phyloP scores from a whole-genome alignment of 441 rosid species.

The Erodium texanum region DNA sequence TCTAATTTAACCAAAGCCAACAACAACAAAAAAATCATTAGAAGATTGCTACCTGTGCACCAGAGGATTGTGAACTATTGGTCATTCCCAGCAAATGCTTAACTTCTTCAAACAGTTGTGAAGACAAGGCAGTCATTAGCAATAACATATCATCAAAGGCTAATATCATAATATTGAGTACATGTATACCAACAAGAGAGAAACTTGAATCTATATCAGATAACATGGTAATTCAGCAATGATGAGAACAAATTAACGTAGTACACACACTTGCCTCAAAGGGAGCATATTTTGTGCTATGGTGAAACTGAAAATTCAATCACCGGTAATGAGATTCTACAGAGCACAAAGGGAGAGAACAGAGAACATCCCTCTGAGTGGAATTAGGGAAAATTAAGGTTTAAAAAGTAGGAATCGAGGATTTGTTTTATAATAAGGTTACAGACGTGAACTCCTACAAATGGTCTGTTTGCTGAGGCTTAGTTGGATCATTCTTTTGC shows the following conservation, averaged over 20 bases:
- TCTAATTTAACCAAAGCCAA: constrained; percentile 9
- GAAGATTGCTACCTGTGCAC: constrained; percentile 42
- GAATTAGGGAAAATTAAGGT: not conserved
- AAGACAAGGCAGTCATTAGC: constrained; percentile 1
- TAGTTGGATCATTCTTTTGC: not conserved
- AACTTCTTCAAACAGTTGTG: constrained; percentile 24
- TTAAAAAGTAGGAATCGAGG: not conserved
- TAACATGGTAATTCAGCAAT: not conserved
- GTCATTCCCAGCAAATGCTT: constrained; percentile 42
- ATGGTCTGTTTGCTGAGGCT: not conserved
- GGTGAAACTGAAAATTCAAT: constrained; percentile 26
- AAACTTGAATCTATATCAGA: constrained; percentile 2
- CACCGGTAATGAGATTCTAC: not conserved
- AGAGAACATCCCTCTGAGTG: not conserved
- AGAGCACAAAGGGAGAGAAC: too few relatives aligned
- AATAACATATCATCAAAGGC: constrained; percentile 1
- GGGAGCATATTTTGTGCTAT: constrained; percentile 37
- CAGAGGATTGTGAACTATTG: constrained; percentile 57
- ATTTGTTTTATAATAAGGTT: not conserved
- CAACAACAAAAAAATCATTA: constrained; percentile 8
- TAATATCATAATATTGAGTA: not conserved
- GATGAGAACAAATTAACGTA: not conserved
- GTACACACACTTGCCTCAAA: constrained; percentile 35
- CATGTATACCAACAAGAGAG: not conserved
- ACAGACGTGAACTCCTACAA: not conserved